Base-by-base conservation (phyloP, 441 rosid genomes). In the Populus hybrid region DNA sequence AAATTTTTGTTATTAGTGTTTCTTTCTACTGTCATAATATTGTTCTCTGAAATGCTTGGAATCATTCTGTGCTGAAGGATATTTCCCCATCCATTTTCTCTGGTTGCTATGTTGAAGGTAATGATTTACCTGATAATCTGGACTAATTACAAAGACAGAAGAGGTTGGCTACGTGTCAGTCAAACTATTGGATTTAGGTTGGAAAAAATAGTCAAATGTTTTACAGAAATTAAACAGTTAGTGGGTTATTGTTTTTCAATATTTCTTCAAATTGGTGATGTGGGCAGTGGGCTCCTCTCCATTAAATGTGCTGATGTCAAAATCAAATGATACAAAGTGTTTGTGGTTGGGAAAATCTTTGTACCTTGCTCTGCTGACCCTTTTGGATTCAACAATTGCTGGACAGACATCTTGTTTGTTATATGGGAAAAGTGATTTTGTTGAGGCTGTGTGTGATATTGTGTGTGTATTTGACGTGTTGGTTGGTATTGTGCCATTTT, bases 1-100 rank as follows among this genome's bases (percentile, higher is more conserved):
- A 23, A 21, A 20, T 75, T 38, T 67, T 68, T 35, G 26, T 78
- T 80, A 33, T 1, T 72, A 45, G 73, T 3, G 20, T 61, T 74
- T 26, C 35, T 28, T 40, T 72, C 67, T 63, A 24, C 11, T n/a
- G n/a, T 78, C 42, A 53, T 73, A 5, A 33, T 56, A 8, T 11
- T 29, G 6, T 53, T 31, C 24, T 7, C 33, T 0, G 1, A 45
- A 21, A 59, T 59, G 29, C 36, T 36, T 69, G 28, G 61, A 69
- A 31, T 68, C 8, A 14, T 61, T 9, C 24, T 1, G 38, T 8
- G 40, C 21, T 36, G 45, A 23, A 64, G 45, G 18, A 67, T 31
- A 21, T 29, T 66, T 40, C 45, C 45, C 16, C 29, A 24, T 38
- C 31, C 9, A 18, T 56, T 61, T 56, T 59, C 31, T 74, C 68